Percentiles rank a stretch among this genome's conserved stretches.
These are phyloP conservation scores for Neckera pumila DNA, from an alignment of 225 moss, liverwort and hornwort species.

Conservation along the genomic window DNA sequence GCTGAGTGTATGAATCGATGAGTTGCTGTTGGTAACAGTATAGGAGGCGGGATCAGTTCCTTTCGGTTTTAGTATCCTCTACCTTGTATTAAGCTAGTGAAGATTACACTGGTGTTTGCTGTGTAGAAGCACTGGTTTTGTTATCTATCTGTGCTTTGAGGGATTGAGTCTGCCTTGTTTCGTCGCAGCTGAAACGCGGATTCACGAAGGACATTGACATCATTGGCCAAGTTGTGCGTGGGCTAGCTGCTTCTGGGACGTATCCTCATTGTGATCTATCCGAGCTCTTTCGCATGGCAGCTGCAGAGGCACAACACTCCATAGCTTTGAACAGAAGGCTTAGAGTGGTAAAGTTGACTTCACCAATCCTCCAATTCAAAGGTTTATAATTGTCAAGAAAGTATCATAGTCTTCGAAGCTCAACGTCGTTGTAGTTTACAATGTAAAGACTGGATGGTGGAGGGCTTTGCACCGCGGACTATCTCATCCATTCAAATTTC, in stretches of 20 bases:
- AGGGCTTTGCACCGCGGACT: neutral
- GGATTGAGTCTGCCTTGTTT: neutral
- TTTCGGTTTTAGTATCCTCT: neutral
- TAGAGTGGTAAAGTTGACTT: conserved; percentile 26
- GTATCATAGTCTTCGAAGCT: neutral
- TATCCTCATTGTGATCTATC: conserved; percentile 61
- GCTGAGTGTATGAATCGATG: neutral
- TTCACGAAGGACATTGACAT: conserved; percentile 75
- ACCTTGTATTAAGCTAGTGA: neutral
- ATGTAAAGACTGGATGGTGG: neutral
- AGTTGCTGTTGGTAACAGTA: neutral
- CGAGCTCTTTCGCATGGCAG: conserved; percentile 59
- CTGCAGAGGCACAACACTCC: conserved; percentile 49
- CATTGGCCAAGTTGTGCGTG: conserved; percentile 58
- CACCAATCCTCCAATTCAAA: neutral
- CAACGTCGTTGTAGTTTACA: neutral
- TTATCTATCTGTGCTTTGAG: neutral
- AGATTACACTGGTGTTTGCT: neutral
- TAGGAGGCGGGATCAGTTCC: neutral
- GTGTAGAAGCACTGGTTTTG: neutral
- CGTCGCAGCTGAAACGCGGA: conserved; percentile 52
- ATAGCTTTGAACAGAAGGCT: conserved; percentile 30
- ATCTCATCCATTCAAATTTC: neutral
- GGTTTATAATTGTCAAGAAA: neutral
- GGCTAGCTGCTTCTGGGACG: conserved; percentile 43